These are phyloP conservation scores for Sporisorium graminicola DNA, from an alignment of 1,284 basidiomycete species.

Conservation along the genomic window DNA sequence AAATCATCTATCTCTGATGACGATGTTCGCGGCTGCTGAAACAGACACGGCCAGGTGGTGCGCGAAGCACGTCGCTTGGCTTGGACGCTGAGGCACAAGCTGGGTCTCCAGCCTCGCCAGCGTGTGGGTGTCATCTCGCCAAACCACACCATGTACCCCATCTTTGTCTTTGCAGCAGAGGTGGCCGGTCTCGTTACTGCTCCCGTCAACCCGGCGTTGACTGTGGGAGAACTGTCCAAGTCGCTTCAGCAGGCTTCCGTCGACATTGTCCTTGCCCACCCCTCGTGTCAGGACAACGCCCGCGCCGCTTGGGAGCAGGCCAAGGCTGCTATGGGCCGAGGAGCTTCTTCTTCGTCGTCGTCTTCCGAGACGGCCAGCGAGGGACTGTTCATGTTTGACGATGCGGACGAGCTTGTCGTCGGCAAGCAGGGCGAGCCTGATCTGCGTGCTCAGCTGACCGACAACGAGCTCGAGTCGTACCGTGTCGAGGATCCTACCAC, in stretches of 20 bases:
- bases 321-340: slow-evolving; percentile 30
- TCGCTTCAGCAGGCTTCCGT: slow-evolving; percentile 58
- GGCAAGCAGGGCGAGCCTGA: slow-evolving; percentile 51
- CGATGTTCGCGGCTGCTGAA: not conserved
- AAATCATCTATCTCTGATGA: not conserved
- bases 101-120: slow-evolving; percentile 54
- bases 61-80: slow-evolving; percentile 52
- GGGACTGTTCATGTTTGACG: slow-evolving; percentile 61
- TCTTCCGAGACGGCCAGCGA: slow-evolving; percentile 13
- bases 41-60: slow-evolving; percentile 45
- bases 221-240: slow-evolving; percentile 62
- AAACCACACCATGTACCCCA: slow-evolving; percentile 64
- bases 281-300: slow-evolving; percentile 48
- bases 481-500: slow-evolving; percentile 45
- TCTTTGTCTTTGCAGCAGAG: slow-evolving; percentile 56
- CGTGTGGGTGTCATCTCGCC: slow-evolving; percentile 64
- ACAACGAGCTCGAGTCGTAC: slow-evolving; percentile 48
- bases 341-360: slow-evolving; percentile 5
- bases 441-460: slow-evolving; percentile 40
- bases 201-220: slow-evolving; percentile 62
- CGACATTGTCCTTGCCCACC: slow-evolving; percentile 54
- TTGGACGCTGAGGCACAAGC: slow-evolving; percentile 52
- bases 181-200: slow-evolving; percentile 52
- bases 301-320: slow-evolving; percentile 51
- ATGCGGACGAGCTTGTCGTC: slow-evolving; percentile 42